Conservation (phyloP, 345 rosid species). For the Syzygium oleosum region DNA sequence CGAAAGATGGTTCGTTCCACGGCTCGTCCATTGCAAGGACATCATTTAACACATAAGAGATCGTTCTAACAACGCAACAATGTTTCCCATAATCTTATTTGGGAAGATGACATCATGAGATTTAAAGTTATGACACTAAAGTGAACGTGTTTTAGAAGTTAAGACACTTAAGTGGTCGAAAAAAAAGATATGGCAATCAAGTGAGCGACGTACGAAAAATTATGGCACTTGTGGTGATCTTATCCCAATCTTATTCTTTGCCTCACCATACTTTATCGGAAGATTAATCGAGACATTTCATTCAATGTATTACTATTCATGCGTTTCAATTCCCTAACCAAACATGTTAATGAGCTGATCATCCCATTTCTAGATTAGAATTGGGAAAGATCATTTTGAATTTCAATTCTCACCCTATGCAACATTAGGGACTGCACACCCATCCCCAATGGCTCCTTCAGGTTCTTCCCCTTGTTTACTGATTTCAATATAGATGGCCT, state of each 20-base stretch:
- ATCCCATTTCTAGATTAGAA: neutral
- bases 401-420: neutral
- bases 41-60: neutral
- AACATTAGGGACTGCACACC: neutral
- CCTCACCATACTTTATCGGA: neutral
- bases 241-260: neutral
- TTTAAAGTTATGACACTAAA: neutral
- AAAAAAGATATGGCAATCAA: neutral
- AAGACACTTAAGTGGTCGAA: fast-evolving
- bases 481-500: too few relatives aligned
- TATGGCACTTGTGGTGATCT: neutral
- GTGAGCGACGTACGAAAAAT: too few relatives aligned
- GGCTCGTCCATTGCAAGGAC: too few relatives aligned
- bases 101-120: neutral
- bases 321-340: neutral
- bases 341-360: neutral
- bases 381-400: neutral
- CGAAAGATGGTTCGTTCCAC: too few relatives aligned
- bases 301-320: neutral
- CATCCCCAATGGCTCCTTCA: too few relatives aligned
- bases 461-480: too few relatives aligned
- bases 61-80: neutral
- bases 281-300: neutral
- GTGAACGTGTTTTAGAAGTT: neutral
- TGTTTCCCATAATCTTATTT: neutral